Base-by-base conservation (phyloP, 345 rosid genomes). In the Populus ilicifolia region DNA sequence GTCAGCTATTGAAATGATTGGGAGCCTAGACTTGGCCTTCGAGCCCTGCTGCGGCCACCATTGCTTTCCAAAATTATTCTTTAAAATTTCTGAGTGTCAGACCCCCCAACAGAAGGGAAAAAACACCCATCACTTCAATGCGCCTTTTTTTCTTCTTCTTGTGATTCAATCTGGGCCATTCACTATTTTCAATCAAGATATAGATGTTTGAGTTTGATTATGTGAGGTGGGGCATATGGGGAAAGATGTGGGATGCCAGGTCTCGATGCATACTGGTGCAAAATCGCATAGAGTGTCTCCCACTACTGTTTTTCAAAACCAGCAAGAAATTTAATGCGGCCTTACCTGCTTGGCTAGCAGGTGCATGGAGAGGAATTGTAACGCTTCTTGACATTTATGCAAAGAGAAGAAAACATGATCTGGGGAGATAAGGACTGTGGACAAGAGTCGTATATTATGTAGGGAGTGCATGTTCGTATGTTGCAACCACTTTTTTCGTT, bases 1-100 rank as follows among this genome's bases (percentile, higher is more conserved):
- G 87, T 87, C 87, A 86, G 91, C 84, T 76, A 52, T 74, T 79
- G 88, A 85, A 91, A 89, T 91, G 89, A 92, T 92, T 87, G 90
- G 90, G 67, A 85, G 77, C 70, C 63, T 69, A 56, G 78, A 80
- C 84, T 29, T 56, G 75, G 38, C 14, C 76, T 74, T 67, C 29
- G 56, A 64, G 74, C 21, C 27, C 25, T 52, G 29, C n/a, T 63
- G 18, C 27, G 11, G 11, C 2, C 27, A 3, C 43, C 67, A 35
- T 33, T 59, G 4, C 29, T 59, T 54, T 10, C 11, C 64, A 23
- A 59, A n/a, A 23, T 25, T n/a, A 10, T 23, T 5, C 64, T 59
- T 59, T 59, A 59, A 2, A 8, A n/a, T 59, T 21, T 59, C 23
- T 4, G 12, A 59, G 29, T 59, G 29, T 1, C 29, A 23, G 64